Base-by-base conservation (phyloP, 2,329 filamentous ascomycete genomes). In the Stemphylium vesicarium region DNA sequence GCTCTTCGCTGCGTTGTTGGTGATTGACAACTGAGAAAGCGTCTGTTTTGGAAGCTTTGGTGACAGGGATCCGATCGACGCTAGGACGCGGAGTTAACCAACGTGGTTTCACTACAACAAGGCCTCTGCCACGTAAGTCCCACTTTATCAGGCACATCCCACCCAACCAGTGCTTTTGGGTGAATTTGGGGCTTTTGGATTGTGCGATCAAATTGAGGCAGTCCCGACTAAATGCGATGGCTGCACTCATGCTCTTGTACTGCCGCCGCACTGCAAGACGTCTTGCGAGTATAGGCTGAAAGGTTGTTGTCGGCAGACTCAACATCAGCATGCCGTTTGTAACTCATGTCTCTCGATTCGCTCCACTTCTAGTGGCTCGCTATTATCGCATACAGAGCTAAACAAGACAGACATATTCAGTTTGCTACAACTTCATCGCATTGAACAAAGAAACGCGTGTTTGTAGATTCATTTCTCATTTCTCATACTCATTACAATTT, bases 401-500 rank as follows among this genome's bases (percentile, higher is more conserved):
- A 45, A n/a, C 4, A 36, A 24, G 9, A 15, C n/a, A 36, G 16
- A 35, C 9, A 4, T 36, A n/a, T 16, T 8, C 10, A 11, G 8
- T 15, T 20, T 13, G 9, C n/a, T 12, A 16, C 26, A 13, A 13
- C 32, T 26, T 16, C 13, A 8, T 35, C 22, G 20, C 16, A 24
- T 13, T 5, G 16, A 18, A 10, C n/a, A 41, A 33, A 26, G 22
- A 32, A 29, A 16, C 12, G 33, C 29, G 39, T 40, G 7, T 35
- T 55, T 50, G 24, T 53, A 35, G 7, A 49, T 43, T 53, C 31
- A 40, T 60, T 40, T 42, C 40, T 58, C 46, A 46, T 62, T 60
- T 40, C 29, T 57, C 46, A 50, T 61, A 60, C 9, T 59, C 47
- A 56, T 60, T 63, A 66, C 62, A 68, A 50, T 64, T 45, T 45